A percentile compares a stretch with the other conserved stretches of the same genome.
These are phyloP conservation scores for Eutrema salsugineum DNA, from an alignment of 441 rosid genomes.

Conservation along the genomic window DNA sequence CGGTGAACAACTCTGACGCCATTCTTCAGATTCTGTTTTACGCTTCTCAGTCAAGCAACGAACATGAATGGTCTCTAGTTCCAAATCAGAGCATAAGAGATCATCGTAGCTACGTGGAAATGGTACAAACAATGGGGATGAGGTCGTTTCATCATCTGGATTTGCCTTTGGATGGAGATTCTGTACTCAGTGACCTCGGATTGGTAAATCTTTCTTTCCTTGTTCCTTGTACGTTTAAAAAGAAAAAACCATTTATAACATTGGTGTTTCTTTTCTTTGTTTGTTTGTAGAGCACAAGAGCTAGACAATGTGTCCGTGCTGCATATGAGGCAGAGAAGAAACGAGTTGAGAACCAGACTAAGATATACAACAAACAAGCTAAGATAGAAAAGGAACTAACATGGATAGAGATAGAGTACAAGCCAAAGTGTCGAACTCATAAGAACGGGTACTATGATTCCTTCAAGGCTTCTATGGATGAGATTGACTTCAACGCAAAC, in stretches of 20 bases:
- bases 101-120: slow-evolving; percentile 43
- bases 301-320: slow-evolving; percentile 54
- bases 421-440: slow-evolving; percentile 31
- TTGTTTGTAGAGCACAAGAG: slow-evolving; percentile 54
- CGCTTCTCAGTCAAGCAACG: slow-evolving; percentile 46
- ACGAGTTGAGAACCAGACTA: slow-evolving; percentile 35
- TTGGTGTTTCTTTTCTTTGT: slow-evolving; percentile 3
- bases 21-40: slow-evolving; percentile 68
- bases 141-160: slow-evolving; percentile 33
- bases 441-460: slow-evolving; percentile 62
- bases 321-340: slow-evolving; percentile 61
- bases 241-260: background rate
- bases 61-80: slow-evolving; percentile 26
- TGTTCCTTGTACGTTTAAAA: background rate
- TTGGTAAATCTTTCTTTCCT: slow-evolving; percentile 42
- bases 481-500: slow-evolving; percentile 66
- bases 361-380: slow-evolving; percentile 17
- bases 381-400: slow-evolving; percentile 26
- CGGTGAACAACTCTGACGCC: slow-evolving; percentile 63
- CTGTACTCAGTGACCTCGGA: slow-evolving; percentile 52
- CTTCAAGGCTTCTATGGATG: slow-evolving; percentile 42
- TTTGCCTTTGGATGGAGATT: slow-evolving; percentile 30
- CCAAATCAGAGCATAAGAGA: slow-evolving; percentile 43
- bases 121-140: slow-evolving; percentile 32
- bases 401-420: slow-evolving; percentile 40